Evolutionary conservation across 805 yeast species (phyloP).

Genomic region (Kregervanrija delftensis): DNA sequence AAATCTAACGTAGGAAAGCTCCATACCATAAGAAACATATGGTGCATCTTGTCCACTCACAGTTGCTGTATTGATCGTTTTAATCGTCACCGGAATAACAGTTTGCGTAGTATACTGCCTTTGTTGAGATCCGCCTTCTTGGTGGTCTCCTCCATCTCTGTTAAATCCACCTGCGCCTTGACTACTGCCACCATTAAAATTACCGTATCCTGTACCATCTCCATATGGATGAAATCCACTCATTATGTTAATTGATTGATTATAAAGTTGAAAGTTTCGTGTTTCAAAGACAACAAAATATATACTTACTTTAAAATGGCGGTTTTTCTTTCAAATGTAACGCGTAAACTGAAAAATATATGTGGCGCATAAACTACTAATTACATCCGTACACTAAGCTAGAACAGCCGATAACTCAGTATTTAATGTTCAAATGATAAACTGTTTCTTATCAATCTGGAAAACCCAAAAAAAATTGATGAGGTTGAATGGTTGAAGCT

Average conservation of each 20-base stretch:
- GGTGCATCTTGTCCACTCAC: slow-evolving; percentile 61
- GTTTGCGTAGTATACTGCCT: slow-evolving; percentile 26
- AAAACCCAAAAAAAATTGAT: no score
- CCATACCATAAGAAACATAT: slow-evolving; percentile 51
- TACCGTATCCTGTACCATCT: slow-evolving; percentile 32
- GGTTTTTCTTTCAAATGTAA: no score
- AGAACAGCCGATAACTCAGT: no score
- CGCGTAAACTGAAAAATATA: no score
- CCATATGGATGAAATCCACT: slow-evolving; percentile 31
- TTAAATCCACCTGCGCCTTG: slow-evolving; percentile 26
- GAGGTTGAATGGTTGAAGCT: no score
- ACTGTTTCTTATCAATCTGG: no score
- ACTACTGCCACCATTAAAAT: slow-evolving; percentile 14
- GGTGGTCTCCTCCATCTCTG: slow-evolving; percentile 15
- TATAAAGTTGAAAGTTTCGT: no score
- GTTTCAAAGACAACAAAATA: no score
- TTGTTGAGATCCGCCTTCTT: slow-evolving; percentile 15
- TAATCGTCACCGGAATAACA: slow-evolving; percentile 65
- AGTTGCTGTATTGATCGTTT: slow-evolving; percentile 54
- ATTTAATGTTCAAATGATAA: no score
- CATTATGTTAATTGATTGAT: slow-evolving; percentile 7
- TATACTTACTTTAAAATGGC: no score
- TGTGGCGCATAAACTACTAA: no score
- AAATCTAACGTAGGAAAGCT: slow-evolving; percentile 55
- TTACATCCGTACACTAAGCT: no score